Base-by-base conservation (phyloP, 2,329 filamentous ascomycete genomes). In the Sarocladium oryzae region DNA sequence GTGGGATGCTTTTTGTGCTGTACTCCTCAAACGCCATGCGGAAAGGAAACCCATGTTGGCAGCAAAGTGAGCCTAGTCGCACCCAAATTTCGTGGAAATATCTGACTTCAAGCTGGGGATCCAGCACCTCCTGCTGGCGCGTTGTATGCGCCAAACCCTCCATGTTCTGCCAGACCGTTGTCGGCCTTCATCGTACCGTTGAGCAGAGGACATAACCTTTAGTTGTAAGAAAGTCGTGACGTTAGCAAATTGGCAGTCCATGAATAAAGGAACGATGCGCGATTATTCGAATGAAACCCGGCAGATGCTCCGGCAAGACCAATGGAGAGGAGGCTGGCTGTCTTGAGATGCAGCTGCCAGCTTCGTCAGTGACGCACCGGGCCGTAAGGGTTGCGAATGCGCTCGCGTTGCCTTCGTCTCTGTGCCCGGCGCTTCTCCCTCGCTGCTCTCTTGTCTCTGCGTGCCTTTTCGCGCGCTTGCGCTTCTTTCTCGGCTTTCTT, bases 141-240 rank as follows among this genome's bases (percentile, higher is more conserved):
- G 49, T 69, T 71, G 64, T 77, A 78, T 51, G 77, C 75, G 53
- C 79, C 79, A 64, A 83, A 83, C 6, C 78, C 77, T 51, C 78
- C 76, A 54, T 81, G 74, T 55, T 82, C 79, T 33, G 71, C 70
- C n/a, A 71, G 69, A 52, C 72, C 71, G 55, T 77, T 77, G 58
- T 79, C 77, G 35, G 73, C 70, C 57, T 86, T 85, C 73, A 86
- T 86, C 28, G 86, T 88, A 50, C 89, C 89, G 64, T 95, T 95
- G 55, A 95, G 84, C 66, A 93, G 75, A 45, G 89, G 89, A 66
- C 89, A 95, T 61, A 91, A 79, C 67, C 85, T 89, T 77, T 64
- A 5, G 40, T 26, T 40, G 37, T 10, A 23, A 28, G 20, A 24
- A 41, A 24, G 33, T 16, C 10, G 36, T 48, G 10, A 10, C 38